A percentile compares a stretch with the other conserved stretches of the same genome.
Evolutionary conservation across 2,329 filamentous ascomycete species (phyloP).

Genomic region (Pyrenophora seminiperda): DNA sequence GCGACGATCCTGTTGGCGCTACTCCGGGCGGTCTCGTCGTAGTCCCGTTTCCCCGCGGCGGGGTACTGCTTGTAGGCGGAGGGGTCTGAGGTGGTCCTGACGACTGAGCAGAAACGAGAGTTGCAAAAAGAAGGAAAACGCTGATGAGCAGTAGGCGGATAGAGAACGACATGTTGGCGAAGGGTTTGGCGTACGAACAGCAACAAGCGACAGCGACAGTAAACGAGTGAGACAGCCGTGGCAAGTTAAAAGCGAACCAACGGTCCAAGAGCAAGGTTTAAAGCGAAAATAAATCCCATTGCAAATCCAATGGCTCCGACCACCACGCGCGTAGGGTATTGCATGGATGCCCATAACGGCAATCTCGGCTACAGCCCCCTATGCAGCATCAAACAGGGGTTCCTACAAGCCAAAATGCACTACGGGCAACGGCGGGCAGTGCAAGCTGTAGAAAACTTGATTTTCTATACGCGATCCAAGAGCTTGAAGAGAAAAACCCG

Average conservation of each 20-base stretch:
- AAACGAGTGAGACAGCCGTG: slow-evolving; percentile 18
- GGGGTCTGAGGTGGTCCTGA: slow-evolving; percentile 25
- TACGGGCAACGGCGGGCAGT: slow-evolving; percentile 19
- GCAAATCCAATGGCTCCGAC: slow-evolving; percentile 18
- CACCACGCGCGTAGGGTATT: slow-evolving; percentile 22
- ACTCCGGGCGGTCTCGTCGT: slow-evolving; percentile 31
- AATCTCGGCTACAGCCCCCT: slow-evolving; percentile 45
- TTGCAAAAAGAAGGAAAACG: slow-evolving; percentile 32
- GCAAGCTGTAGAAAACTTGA: slow-evolving; percentile 19
- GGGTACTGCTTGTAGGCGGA: slow-evolving; percentile 35
- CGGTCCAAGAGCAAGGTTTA: slow-evolving; percentile 20
- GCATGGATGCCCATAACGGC: slow-evolving; percentile 31
- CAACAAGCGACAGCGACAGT: slow-evolving; percentile 19
- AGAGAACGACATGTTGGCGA: slow-evolving; percentile 39
- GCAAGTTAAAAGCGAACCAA: slow-evolving; percentile 19
- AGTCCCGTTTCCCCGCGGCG: slow-evolving; percentile 27
- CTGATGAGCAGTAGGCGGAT: slow-evolving; percentile 42
- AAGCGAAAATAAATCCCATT: slow-evolving; percentile 20
- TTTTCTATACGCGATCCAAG: slow-evolving; percentile 5
- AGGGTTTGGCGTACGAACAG: slow-evolving; percentile 4
- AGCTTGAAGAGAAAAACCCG: slow-evolving; percentile 14
- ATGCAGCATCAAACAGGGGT: slow-evolving; percentile 28
- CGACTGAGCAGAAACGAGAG: slow-evolving; percentile 37
- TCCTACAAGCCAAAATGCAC: slow-evolving; percentile 27
- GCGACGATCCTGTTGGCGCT: slow-evolving; percentile 33